Percentiles rank a stretch among this genome's conserved stretches.
Evolutionary conservation across 208 protist genomes (phyloP).

Genomic region (Leishmania gerbilli): DNA sequence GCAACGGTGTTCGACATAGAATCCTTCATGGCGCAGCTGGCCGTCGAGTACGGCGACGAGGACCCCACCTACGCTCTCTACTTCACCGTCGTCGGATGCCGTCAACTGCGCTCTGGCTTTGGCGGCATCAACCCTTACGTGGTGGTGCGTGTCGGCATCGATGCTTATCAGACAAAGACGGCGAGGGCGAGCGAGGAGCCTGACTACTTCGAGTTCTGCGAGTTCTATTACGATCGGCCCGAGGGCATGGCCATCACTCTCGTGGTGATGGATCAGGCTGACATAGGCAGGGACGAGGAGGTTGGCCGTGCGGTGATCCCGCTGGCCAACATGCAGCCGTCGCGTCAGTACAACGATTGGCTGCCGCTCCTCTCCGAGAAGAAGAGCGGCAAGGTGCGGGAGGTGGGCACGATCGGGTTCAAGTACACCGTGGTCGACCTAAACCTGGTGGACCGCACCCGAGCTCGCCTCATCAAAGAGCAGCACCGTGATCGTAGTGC

Average conservation of each 20-base stretch:
- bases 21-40: slow-evolving; percentile 73
- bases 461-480: slow-evolving; percentile 36
- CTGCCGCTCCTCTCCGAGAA: slow-evolving; percentile 46
- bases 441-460: slow-evolving; percentile 59
- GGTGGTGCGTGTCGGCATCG: slow-evolving; percentile 70
- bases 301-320: slow-evolving; percentile 67
- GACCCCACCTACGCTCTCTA: slow-evolving; percentile 72
- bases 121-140: slow-evolving; percentile 74
- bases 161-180: slow-evolving; percentile 66
- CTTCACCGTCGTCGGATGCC: slow-evolving; percentile 78
- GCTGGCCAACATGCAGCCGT: slow-evolving; percentile 40
- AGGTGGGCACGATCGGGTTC: slow-evolving; percentile 72
- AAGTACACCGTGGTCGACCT: slow-evolving; percentile 77
- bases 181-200: slow-evolving; percentile 70
- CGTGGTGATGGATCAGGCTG: slow-evolving; percentile 82
- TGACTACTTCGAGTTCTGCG: slow-evolving; percentile 85
- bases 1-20: slow-evolving; percentile 86
- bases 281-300: slow-evolving; percentile 58
- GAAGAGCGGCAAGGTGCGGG: slow-evolving; percentile 25
- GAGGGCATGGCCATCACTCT: slow-evolving; percentile 52
- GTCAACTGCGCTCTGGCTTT: slow-evolving; percentile 52
- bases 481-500: slow-evolving; percentile 1
- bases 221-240: slow-evolving; percentile 69
- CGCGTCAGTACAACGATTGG: slow-evolving; percentile 71
- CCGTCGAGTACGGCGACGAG: slow-evolving; percentile 63